A percentile compares a stretch with the other conserved stretches of the same genome.
phyloP scores from a whole-genome alignment of 2,329 filamentous ascomycete genomes.

The Penicillium sclerotigenum region DNA sequence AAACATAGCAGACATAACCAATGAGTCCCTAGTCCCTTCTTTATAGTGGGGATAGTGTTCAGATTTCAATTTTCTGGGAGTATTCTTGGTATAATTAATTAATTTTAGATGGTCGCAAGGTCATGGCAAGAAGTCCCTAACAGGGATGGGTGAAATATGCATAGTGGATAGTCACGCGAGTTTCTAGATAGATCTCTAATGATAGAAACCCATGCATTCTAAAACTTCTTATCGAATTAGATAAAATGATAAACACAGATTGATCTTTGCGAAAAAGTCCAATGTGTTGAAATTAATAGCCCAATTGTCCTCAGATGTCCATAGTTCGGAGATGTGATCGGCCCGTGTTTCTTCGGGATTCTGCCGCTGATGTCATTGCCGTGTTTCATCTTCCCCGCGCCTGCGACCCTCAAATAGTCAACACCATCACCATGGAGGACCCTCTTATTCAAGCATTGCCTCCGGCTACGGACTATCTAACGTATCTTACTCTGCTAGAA shows the following conservation, averaged over 20 bases:
- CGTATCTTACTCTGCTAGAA: constrained; percentile 64
- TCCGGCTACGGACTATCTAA: constrained; percentile 61
- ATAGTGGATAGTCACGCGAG: no score
- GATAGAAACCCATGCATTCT: not conserved
- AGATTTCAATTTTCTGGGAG: not conserved
- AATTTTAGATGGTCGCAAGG: no score
- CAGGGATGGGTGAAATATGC: not conserved
- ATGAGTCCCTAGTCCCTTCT: not conserved
- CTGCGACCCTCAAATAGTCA: constrained; percentile 2
- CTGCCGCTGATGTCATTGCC: constrained; percentile 15
- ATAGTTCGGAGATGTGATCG: constrained; percentile 1
- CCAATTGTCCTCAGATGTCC: not conserved
- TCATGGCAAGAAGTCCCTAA: not conserved
- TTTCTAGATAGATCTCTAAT: not conserved
- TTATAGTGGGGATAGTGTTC: not conserved
- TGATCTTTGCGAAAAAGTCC: not conserved
- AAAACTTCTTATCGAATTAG: not conserved
- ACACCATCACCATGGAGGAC: constrained; percentile 32
- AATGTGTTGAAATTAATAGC: not conserved
- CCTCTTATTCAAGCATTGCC: constrained; percentile 59
- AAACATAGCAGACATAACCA: not conserved
- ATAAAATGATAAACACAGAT: not conserved
- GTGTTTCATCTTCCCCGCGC: constrained; percentile 7
- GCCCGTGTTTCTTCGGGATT: constrained; percentile 7
- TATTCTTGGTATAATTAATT: not conserved